These are phyloP conservation scores for Parascedosporium putredinis DNA, from an alignment of 2,329 filamentous ascomycete genomes.

Conservation along the genomic window DNA sequence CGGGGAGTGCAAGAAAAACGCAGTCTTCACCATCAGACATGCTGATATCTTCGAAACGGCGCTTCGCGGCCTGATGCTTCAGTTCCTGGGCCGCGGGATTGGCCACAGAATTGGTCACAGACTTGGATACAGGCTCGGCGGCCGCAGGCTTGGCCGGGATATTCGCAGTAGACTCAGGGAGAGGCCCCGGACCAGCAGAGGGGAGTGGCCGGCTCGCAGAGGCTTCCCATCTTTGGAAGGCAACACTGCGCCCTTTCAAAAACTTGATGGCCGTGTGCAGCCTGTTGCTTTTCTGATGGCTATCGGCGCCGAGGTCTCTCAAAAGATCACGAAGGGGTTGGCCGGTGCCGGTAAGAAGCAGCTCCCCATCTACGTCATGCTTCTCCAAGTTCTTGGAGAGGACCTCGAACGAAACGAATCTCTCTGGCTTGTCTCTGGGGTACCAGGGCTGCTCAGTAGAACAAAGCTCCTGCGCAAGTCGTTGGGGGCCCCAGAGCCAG, in stretches of 20 bases:
- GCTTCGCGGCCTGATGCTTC: not conserved
- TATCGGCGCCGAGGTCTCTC: slow-evolving; percentile 43
- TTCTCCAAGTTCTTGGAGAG: slow-evolving; percentile 48
- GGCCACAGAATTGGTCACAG: no score
- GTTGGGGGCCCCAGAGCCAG: slow-evolving; percentile 60
- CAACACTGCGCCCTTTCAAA: not conserved
- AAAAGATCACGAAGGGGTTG: slow-evolving; percentile 38
- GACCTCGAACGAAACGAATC: slow-evolving; percentile 7
- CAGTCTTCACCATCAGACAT: no score
- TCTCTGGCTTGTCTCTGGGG: slow-evolving; percentile 29
- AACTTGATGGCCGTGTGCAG: not conserved
- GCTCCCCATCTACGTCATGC: slow-evolving; percentile 55
- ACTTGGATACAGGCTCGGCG: not conserved
- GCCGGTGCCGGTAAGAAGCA: slow-evolving; percentile 48
- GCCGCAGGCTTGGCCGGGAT: not conserved
- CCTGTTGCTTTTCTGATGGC: slow-evolving; percentile 35
- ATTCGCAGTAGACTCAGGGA: not conserved
- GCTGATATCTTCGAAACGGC: no score
- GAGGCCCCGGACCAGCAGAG: no score
- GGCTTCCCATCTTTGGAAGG: not conserved
- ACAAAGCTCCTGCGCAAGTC: slow-evolving; percentile 58
- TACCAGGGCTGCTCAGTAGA: slow-evolving; percentile 38
- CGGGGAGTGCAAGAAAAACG: no score
- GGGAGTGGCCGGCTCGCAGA: not conserved
- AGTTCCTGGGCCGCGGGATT: not conserved